Evolutionary conservation across 1,139 yeast species (phyloP), one percentile per base, ranked within the genome.

Genomic region (Chernovozyma sophiae-reginae): DNA sequence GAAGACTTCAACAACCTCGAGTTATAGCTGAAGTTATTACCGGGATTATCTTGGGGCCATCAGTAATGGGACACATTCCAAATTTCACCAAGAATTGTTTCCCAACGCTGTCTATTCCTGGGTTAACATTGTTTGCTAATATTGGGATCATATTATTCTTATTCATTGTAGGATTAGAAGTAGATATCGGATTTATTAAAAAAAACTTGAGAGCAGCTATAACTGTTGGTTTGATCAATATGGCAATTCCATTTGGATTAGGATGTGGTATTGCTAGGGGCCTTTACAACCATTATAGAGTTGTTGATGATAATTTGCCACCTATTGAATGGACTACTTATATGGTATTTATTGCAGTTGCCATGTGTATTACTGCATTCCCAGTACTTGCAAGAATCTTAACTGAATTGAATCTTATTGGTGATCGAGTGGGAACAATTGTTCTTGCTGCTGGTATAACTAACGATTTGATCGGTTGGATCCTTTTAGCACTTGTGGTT

Each of bases 391-490:
- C 86, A 1, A 77, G 94, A 53, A 85, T 85, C 30, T 61, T 85
- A 43, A 79, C 87, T 3, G 92, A 83, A 52, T 65, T 85, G 43
- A 72, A 84, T 46, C 63, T 85, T 45, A 72, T 82, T 34, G 78
- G 79, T 36, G 89, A 82, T 49, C 65, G 85, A 40, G 89, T 83
- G 8, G 94, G 94, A 25, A 76, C 81, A n/a, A 75, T 84, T 36
- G 92, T 82, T 12, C 63, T 85, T 37, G 84, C 90, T 3, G 92
- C 94, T 2, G 95, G 94, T 35, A 82, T 84, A 40, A 73, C 80
- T 32, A 85, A 85, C 52, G 95, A 85, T 53, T 73, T 85, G 47
- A 56, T 81, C n/a, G 94, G 94, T 3, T 85, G 94, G 95, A 76
- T 84, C 40, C 62, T 85, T 38, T 69, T 85, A 44, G 94, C 94